Evolutionary conservation across 352 stramenopile species (phyloP).

Genomic region (Globisporangium takayamanum): DNA sequence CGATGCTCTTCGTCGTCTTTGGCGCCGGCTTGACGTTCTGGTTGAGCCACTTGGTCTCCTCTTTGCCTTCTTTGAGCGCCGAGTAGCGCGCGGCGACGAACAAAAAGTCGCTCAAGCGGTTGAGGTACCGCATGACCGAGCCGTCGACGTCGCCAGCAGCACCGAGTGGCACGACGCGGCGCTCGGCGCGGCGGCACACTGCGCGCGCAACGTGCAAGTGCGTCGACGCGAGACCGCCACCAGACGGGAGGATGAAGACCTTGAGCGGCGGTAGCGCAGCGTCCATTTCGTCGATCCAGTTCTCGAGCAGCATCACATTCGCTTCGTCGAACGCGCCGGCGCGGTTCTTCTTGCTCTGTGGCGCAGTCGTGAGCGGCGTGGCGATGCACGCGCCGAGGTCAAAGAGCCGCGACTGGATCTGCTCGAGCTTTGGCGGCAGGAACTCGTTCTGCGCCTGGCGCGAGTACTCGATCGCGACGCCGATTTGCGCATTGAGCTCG

Average conservation of each 20-base stretch:
- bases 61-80: slow-evolving; percentile 52
- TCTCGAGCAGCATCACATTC: slow-evolving; percentile 63
- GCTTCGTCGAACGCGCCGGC: slow-evolving; percentile 48
- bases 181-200: slow-evolving; percentile 84
- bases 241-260: slow-evolving; percentile 84
- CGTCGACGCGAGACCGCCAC: slow-evolving; percentile 66
- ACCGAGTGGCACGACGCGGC: slow-evolving; percentile 76
- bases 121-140: slow-evolving; percentile 77
- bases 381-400: slow-evolving; percentile 87
- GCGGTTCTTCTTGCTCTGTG: slow-evolving; percentile 59
- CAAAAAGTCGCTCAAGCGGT: slow-evolving; percentile 84
- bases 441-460: slow-evolving; percentile 28
- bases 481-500: slow-evolving; percentile 84
- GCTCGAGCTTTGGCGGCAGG: slow-evolving; percentile 57
- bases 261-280: slow-evolving; percentile 67
- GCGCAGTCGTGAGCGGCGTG: slow-evolving; percentile 65
- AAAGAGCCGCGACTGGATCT: slow-evolving; percentile 89
- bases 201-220: slow-evolving; percentile 83
- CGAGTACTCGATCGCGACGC: slow-evolving; percentile 52
- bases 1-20: not conserved
- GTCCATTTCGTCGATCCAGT: slow-evolving; percentile 89
- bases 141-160: slow-evolving; percentile 61
- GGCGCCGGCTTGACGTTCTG: slow-evolving; percentile 48
- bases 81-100: slow-evolving; percentile 76
- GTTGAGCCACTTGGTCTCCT: slow-evolving; percentile 78